Percentiles rank a stretch among this genome's conserved stretches.
Conservation (phyloP, 257 asterid genomes). For the Orobanche coerulescens region DNA sequence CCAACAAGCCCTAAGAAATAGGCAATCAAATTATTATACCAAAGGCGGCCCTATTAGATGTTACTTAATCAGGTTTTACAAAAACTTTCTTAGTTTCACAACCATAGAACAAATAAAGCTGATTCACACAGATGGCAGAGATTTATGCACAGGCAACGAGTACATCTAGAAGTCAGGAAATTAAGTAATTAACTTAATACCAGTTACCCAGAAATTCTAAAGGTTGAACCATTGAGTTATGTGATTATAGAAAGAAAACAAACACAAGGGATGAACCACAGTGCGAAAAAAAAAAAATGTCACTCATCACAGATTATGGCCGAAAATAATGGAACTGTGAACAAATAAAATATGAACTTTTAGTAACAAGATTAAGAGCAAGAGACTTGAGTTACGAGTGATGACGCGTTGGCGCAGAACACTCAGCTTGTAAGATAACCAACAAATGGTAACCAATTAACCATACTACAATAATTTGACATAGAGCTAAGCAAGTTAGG, state of each 20-base stretch:
- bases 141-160: background rate
- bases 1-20: conserved; percentile 67
- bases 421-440: background rate
- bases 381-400: background rate
- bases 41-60: background rate
- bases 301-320: background rate
- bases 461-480: background rate
- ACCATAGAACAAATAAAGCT: background rate
- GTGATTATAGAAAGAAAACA: background rate
- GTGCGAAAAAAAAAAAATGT: background rate
- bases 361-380: background rate
- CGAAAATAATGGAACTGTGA: background rate
- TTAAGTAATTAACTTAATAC: background rate
- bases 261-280: conserved; percentile 1
- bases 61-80: conserved; percentile 9
- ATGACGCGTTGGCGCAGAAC: background rate
- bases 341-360: conserved; percentile 10
- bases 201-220: background rate
- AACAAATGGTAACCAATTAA: background rate
- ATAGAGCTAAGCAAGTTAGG: background rate
- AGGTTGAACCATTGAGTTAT: background rate
- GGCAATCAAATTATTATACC: conserved; percentile 4
- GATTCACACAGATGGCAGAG: background rate
- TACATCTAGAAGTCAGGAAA: background rate
- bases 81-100: background rate